Evolutionary conservation across 345 rosid genomes (phyloP).

Genomic region (Citrus unshiu): DNA sequence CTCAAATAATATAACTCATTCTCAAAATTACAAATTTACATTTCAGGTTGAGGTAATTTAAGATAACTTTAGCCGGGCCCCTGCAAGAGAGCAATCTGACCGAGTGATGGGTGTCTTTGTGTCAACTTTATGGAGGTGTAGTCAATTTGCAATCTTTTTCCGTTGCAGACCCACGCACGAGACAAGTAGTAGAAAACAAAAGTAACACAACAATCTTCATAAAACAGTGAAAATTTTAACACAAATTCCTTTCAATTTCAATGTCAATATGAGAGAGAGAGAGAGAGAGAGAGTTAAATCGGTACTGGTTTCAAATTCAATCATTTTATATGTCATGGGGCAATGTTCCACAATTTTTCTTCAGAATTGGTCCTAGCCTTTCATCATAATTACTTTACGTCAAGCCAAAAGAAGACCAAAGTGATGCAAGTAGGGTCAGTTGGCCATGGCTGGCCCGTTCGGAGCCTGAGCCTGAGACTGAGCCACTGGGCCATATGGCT

Average conservation of each 20-base stretch:
- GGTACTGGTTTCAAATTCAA: neutral
- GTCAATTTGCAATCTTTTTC: neutral
- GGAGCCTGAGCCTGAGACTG: no score
- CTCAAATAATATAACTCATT: no score
- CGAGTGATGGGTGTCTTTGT: neutral
- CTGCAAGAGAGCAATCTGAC: neutral
- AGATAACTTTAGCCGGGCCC: neutral
- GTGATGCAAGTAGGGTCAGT: conserved; percentile 1
- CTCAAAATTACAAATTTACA: no score
- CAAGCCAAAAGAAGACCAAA: neutral
- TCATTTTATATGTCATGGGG: neutral
- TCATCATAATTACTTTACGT: neutral
- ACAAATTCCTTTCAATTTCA: neutral
- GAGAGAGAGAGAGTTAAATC: neutral
- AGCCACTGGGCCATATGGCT: conserved; percentile 1
- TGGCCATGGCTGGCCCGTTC: neutral
- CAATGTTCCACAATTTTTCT: neutral
- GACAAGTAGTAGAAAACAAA: neutral
- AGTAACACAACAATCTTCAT: neutral
- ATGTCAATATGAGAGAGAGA: neutral
- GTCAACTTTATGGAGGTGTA: neutral
- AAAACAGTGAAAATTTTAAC: neutral
- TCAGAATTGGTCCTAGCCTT: conserved; percentile 8
- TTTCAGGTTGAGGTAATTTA: neutral
- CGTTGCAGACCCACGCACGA: neutral